These are phyloP conservation scores for Yarrowia alimentaria DNA, from an alignment of 805 yeast genomes.

Conservation along the genomic window DNA sequence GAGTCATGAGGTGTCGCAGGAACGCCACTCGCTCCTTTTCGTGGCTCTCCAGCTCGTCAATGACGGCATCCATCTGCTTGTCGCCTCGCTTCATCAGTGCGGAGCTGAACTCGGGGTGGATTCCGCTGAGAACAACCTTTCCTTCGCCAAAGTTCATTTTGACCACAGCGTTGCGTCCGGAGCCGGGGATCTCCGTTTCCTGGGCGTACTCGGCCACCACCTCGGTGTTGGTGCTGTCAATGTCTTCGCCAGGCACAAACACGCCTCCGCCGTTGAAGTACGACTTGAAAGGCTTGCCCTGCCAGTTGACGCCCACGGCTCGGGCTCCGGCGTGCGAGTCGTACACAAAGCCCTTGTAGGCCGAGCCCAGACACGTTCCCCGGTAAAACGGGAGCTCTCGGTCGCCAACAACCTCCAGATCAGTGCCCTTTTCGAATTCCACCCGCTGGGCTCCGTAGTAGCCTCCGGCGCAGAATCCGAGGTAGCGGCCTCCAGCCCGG, in stretches of 20 bases:
- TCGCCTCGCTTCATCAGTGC: conserved; percentile 45
- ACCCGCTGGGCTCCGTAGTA: conserved; percentile 73
- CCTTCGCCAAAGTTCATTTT: conserved; percentile 71
- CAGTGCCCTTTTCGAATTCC: conserved; percentile 79
- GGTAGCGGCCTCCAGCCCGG: conserved; percentile 70
- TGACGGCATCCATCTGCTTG: conserved; percentile 40
- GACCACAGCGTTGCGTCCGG: conserved; percentile 60
- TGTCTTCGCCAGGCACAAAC: conserved; percentile 70
- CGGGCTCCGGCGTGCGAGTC: conserved; percentile 73
- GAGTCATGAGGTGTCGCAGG: conserved; percentile 53
- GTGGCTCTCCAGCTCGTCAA: conserved; percentile 44
- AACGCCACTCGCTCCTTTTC: conserved; percentile 56
- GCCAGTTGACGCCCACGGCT: conserved; percentile 41
- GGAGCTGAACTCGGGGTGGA: conserved; percentile 84
- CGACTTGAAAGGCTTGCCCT: conserved; percentile 29
- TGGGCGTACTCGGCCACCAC: conserved; percentile 69
- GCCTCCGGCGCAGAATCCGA: conserved; percentile 96
- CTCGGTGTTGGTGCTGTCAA: conserved; percentile 52
- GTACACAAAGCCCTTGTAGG: conserved; percentile 75
- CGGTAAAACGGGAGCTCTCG: conserved; percentile 81
- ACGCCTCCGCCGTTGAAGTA: conserved; percentile 91
- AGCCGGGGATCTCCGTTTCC: conserved; percentile 50
- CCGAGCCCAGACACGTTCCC: conserved; percentile 80
- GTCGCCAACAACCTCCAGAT: conserved; percentile 78
- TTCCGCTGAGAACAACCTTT: conserved; percentile 70